A percentile compares a stretch with the other conserved stretches of the same genome.
Conservation (phyloP, 306 rosid genomes). For the Datisca glomerata region DNA sequence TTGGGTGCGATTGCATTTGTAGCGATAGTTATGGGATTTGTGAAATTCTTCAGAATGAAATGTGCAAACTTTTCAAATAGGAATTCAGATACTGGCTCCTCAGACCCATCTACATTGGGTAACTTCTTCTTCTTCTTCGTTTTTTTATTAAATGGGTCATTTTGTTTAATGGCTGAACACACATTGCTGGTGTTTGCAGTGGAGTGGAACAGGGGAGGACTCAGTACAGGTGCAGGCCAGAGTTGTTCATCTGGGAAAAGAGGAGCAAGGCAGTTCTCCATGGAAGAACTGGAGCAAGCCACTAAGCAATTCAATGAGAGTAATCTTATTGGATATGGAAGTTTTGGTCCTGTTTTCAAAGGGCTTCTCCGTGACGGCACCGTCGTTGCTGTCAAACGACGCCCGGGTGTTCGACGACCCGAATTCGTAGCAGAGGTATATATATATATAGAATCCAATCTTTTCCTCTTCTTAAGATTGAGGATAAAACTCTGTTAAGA, state of each 20-base stretch:
- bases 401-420: conserved; percentile 20
- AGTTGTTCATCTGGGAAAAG: conserved; percentile 1
- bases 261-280: conserved; percentile 19
- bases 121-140: conserved; percentile 2
- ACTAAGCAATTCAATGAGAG: conserved; percentile 29
- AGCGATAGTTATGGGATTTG: conserved; percentile 15
- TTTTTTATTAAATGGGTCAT: not conserved
- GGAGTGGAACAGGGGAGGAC: conserved; percentile 28
- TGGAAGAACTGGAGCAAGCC: conserved; percentile 30
- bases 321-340: conserved; percentile 32
- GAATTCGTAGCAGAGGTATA: conserved; percentile 29
- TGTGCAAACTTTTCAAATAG: conserved; percentile 14
- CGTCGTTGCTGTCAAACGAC: conserved; percentile 33
- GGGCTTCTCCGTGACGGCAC: conserved; percentile 34
- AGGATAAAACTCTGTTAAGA: no score
- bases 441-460: no score
- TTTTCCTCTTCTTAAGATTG: no score
- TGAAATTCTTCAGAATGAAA: conserved; percentile 26
- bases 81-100: conserved; percentile 34
- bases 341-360: conserved; percentile 35
- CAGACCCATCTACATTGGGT: conserved; percentile 37
- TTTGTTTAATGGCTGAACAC: not conserved
- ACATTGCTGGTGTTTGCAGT: conserved; percentile 5
- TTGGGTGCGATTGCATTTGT: conserved; percentile 22
- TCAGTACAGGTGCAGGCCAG: conserved; percentile 10